Percentiles rank a stretch among this genome's conserved stretches.
phyloP scores from a whole-genome alignment of 2,329 filamentous ascomycete genomes.

The Venturia asperata region DNA sequence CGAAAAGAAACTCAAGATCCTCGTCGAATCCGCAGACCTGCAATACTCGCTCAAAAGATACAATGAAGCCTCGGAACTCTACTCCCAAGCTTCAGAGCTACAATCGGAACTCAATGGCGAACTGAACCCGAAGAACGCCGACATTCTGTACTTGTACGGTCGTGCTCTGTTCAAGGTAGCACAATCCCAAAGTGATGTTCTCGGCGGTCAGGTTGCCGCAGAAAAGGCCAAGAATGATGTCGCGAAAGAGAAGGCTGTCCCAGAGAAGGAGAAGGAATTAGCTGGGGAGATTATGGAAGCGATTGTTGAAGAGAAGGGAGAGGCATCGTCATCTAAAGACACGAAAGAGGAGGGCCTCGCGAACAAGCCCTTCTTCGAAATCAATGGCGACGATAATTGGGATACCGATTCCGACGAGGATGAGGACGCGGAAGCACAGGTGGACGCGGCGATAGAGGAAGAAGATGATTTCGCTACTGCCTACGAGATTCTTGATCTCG shows the following conservation, averaged over 20 bases:
- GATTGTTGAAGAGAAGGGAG: constrained; percentile 40
- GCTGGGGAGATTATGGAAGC: constrained; percentile 36
- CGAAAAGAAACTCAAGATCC: constrained; percentile 59
- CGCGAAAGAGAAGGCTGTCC: constrained; percentile 29
- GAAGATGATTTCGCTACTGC: constrained; percentile 58
- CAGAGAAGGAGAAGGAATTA: constrained; percentile 33
- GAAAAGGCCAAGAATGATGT: constrained; percentile 41
- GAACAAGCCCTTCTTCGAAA: constrained; percentile 70
- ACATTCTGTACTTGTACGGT: constrained; percentile 90
- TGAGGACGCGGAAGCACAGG: constrained; percentile 38
- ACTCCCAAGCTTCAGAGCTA: constrained; percentile 79
- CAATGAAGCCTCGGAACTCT: constrained; percentile 75
- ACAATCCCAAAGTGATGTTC: constrained; percentile 86
- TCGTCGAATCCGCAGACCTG: constrained; percentile 72
- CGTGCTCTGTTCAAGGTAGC: constrained; percentile 90
- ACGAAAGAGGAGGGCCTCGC: background rate
- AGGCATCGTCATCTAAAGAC: constrained; percentile 30
- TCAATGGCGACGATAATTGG: constrained; percentile 90
- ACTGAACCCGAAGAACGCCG: constrained; percentile 81
- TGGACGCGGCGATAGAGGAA: constrained; percentile 48
- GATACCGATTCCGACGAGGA: constrained; percentile 65
- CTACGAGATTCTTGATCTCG: constrained; percentile 57
- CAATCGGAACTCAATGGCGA: constrained; percentile 91
- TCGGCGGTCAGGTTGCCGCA: constrained; percentile 69
- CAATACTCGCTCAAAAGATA: constrained; percentile 89